Evolutionary conservation across 768 basidiomycete genomes (phyloP).

Genomic region (Hericium erinaceus): DNA sequence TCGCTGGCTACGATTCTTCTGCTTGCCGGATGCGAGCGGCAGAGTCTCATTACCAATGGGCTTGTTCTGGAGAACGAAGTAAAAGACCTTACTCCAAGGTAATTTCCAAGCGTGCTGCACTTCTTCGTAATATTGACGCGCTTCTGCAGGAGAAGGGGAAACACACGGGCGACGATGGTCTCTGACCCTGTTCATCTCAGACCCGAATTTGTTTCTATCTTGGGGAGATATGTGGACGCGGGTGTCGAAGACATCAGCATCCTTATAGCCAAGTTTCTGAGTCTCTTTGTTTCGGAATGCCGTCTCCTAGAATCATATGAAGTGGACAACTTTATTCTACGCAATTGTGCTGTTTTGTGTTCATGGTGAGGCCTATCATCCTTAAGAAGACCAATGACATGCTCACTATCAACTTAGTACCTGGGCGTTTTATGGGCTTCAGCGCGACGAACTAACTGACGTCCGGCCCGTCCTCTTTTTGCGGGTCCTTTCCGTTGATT

Average conservation of each 20-base stretch:
- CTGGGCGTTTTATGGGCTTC: conserved; percentile 63
- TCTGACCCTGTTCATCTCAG: conserved; percentile 57
- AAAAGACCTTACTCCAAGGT: conserved; percentile 49
- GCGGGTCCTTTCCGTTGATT: conserved; percentile 51
- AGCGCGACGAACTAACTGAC: conserved; percentile 41
- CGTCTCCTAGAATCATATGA: conserved; percentile 56
- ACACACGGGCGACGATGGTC: conserved; percentile 30
- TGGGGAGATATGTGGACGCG: conserved; percentile 41
- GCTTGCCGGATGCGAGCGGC: conserved; percentile 57
- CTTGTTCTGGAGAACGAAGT: conserved; percentile 43
- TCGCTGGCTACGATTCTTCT: conserved; percentile 53
- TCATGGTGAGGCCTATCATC: conserved; percentile 37
- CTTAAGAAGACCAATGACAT: background rate
- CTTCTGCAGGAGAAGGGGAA: conserved; percentile 36
- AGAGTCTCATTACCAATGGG: conserved; percentile 32
- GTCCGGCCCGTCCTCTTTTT: conserved; percentile 49
- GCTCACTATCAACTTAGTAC: conserved; percentile 29
- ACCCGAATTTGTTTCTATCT: conserved; percentile 41
- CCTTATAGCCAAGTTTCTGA: conserved; percentile 53
- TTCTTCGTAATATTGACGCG: background rate
- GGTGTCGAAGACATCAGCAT: conserved; percentile 40
- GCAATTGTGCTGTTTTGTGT: conserved; percentile 49
- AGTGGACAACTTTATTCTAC: conserved; percentile 63
- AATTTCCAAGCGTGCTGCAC: background rate
- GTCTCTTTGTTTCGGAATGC: conserved; percentile 49